phyloP scores from a whole-genome alignment of 2,329 filamentous ascomycete species.

The Torrubiella hemipterigena region DNA sequence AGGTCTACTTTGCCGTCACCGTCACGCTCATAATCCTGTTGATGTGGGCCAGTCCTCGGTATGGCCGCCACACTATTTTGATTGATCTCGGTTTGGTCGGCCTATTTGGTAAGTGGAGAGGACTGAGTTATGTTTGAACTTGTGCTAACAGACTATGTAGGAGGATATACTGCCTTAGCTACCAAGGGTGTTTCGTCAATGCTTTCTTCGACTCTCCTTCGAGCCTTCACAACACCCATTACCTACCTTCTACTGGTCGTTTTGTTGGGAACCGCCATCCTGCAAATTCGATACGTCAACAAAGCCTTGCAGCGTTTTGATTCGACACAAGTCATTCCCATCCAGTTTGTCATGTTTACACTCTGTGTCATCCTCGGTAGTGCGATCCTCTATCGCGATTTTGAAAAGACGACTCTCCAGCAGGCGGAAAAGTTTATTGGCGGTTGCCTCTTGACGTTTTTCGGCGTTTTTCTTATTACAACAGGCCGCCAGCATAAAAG shows the following conservation, averaged over 20 bases:
- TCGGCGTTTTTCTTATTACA: constrained; percentile 95
- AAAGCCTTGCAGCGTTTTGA: constrained; percentile 80
- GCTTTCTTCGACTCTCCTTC: constrained; percentile 80
- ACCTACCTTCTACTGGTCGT: constrained; percentile 77
- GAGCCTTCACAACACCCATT: constrained; percentile 81
- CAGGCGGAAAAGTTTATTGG: constrained; percentile 78
- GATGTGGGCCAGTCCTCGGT: constrained; percentile 72
- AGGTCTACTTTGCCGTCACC: constrained; percentile 77
- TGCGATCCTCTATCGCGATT: constrained; percentile 87
- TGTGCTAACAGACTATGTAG: constrained; percentile 28
- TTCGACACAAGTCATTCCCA: constrained; percentile 94
- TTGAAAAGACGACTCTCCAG: constrained; percentile 64
- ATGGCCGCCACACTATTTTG: constrained; percentile 76
- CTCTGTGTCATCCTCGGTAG: constrained; percentile 91
- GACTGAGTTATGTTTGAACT: background rate
- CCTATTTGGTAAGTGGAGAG: constrained; percentile 59
- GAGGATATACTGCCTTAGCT: constrained; percentile 89
- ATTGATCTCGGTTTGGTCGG: constrained; percentile 91
- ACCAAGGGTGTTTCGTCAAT: constrained; percentile 96
- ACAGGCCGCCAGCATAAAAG: constrained; percentile 56
- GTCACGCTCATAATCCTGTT: constrained; percentile 59
- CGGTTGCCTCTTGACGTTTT: constrained; percentile 84
- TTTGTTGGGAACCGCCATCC: constrained; percentile 71
- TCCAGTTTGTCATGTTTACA: constrained; percentile 95
- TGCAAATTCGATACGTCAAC: constrained; percentile 97